These are phyloP conservation scores for Thielaviopsis ethacetica DNA, from an alignment of 2,329 filamentous ascomycete genomes.

Conservation along the genomic window DNA sequence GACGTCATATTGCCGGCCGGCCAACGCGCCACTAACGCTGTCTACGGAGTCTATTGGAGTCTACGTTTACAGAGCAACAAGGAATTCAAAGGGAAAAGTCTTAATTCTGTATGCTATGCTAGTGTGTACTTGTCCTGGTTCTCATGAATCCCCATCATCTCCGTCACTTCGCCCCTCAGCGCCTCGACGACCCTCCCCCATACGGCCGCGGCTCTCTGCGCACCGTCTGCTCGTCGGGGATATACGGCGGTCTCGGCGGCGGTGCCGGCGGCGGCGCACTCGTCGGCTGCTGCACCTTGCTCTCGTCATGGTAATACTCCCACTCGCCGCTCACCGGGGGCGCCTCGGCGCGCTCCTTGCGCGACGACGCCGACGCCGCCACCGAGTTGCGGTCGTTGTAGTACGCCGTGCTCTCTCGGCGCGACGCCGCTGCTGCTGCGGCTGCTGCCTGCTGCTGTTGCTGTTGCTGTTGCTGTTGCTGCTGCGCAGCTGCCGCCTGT, in stretches of 20 bases:
- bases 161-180: background rate
- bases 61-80: too few species aligned
- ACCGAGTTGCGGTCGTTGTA: constrained; percentile 2
- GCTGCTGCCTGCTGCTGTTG: background rate
- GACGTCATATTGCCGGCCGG: too few species aligned
- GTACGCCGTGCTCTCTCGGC: constrained; percentile 6
- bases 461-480: background rate
- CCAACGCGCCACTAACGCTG: too few species aligned
- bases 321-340: constrained; percentile 2
- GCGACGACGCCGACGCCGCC: background rate
- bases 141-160: background rate
- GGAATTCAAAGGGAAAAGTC: background rate
- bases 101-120: background rate
- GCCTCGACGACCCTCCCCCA: constrained; percentile 1
- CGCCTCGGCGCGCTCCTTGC: background rate
- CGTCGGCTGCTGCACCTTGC: background rate
- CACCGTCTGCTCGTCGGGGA: background rate
- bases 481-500: background rate
- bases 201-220: constrained; percentile 10
- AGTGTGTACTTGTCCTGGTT: background rate
- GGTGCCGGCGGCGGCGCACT: constrained; percentile 1
- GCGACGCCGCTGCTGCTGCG: background rate
- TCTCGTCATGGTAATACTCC: constrained; percentile 3
- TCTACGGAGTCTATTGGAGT: too few species aligned
- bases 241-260: constrained; percentile 9